phyloP scores from a whole-genome alignment of 768 basidiomycete species.

The Mycena haematopus region DNA sequence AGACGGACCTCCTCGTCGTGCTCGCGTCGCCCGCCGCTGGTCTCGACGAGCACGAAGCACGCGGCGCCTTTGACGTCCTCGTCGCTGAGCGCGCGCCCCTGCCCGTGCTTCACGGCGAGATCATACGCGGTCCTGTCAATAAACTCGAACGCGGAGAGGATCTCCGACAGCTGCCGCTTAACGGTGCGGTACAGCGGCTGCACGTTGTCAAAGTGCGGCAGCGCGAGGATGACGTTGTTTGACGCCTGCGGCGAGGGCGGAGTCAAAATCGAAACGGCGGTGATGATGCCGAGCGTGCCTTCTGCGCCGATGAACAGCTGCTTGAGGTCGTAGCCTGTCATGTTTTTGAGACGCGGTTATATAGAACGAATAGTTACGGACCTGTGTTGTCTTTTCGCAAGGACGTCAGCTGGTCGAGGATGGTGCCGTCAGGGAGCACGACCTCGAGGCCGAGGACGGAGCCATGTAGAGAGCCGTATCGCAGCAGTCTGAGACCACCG shows the following conservation, averaged over 20 bases:
- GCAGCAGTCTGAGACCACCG: slow-evolving; percentile 91
- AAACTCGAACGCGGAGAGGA: slow-evolving; percentile 96
- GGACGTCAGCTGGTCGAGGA: slow-evolving; percentile 88
- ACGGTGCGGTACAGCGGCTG: slow-evolving; percentile 84
- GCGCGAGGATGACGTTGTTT: slow-evolving; percentile 90
- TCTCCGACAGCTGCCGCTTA: slow-evolving; percentile 87
- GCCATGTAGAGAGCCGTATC: slow-evolving; percentile 96
- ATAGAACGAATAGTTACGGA: slow-evolving; percentile 38
- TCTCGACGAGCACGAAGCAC: slow-evolving; percentile 94
- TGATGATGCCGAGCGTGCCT: slow-evolving; percentile 95
- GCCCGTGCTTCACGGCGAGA: slow-evolving; percentile 82
- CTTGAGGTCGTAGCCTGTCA: slow-evolving; percentile 94
- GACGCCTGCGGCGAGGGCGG: slow-evolving; percentile 82
- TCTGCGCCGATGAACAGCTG: slow-evolving; percentile 98
- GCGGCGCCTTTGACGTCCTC: slow-evolving; percentile 78
- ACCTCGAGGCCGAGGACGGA: slow-evolving; percentile 95
- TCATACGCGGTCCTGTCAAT: slow-evolving; percentile 89
- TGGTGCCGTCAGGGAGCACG: slow-evolving; percentile 91
- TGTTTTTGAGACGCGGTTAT: background rate
- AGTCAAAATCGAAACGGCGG: slow-evolving; percentile 93
- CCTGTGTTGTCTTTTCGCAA: slow-evolving; percentile 98
- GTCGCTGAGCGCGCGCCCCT: slow-evolving; percentile 76
- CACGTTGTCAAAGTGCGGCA: slow-evolving; percentile 87
- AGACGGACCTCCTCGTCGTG: slow-evolving; percentile 87
- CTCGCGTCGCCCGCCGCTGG: slow-evolving; percentile 89